Conservation (phyloP, 2,329 filamentous ascomycete species). For the Neurospora sp. region DNA sequence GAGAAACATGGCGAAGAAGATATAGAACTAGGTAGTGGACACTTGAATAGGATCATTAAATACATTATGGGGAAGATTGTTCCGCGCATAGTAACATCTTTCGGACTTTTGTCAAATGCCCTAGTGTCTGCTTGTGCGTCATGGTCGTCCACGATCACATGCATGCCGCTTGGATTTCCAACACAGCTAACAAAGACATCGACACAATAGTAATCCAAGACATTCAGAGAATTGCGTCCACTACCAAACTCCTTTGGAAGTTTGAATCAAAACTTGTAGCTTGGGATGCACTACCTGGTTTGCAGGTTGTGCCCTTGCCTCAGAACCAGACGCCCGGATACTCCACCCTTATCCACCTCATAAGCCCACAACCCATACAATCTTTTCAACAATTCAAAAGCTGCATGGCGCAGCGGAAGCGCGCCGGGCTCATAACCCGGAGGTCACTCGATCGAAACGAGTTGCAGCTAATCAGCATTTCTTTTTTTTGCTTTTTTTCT, state of each 20-base stretch:
- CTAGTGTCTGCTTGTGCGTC: not conserved
- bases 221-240: not conserved
- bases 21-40: too few species aligned
- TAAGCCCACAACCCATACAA: rapidly evolving
- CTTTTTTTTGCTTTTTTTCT: slow-evolving; percentile 1
- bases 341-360: not conserved
- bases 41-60: too few species aligned
- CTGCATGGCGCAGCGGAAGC: slow-evolving; percentile 11
- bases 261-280: not conserved
- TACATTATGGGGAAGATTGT: too few species aligned
- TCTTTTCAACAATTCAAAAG: not conserved
- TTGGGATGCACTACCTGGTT: not conserved
- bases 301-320: not conserved
- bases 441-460: slow-evolving; percentile 13
- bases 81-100: not conserved
- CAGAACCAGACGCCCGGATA: not conserved
- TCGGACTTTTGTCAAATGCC: not conserved
- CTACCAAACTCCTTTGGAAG: not conserved
- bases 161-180: not conserved
- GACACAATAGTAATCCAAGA: not conserved
- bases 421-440: slow-evolving; percentile 13
- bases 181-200: not conserved
- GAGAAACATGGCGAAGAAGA: not conserved
- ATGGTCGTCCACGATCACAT: not conserved
- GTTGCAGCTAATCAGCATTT: slow-evolving; percentile 5